Conservation (phyloP, 495 filamentous ascomycete genomes). For the Pyrenopolyporus hunteri region DNA sequence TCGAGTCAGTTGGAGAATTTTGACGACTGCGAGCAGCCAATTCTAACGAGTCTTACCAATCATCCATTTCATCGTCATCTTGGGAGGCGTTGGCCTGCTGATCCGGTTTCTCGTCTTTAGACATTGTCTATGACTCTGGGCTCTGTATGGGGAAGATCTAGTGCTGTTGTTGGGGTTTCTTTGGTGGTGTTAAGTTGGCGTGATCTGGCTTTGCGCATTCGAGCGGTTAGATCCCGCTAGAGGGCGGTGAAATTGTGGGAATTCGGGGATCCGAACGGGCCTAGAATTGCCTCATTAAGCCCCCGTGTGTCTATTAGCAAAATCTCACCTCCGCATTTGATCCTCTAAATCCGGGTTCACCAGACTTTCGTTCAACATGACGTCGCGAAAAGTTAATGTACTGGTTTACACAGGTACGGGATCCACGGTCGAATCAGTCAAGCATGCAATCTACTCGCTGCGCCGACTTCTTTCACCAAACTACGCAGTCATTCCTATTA, state of each 20-base stretch:
- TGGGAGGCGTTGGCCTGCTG: conserved; percentile 49
- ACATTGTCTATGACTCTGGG: conserved; percentile 47
- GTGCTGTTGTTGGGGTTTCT: neutral
- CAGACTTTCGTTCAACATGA: conserved; percentile 53
- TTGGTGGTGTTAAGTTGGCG: conserved; percentile 7
- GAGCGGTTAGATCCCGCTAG: conserved; percentile 23
- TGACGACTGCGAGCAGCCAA: neutral
- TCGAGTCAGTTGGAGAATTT: conserved; percentile 11
- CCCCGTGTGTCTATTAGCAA: neutral
- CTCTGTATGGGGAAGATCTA: neutral
- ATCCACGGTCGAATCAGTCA: conserved; percentile 83
- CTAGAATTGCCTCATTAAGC: conserved; percentile 17
- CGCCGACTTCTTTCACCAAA: conserved; percentile 88
- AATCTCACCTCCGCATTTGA: neutral
- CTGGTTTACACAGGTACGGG: conserved; percentile 88
- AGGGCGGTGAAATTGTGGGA: conserved; percentile 30
- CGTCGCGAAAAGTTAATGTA: conserved; percentile 75
- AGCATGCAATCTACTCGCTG: conserved; percentile 86
- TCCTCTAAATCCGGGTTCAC: too few relatives aligned
- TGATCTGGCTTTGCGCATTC: conserved; percentile 6
- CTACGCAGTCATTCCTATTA: conserved; percentile 90
- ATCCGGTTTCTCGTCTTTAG: conserved; percentile 54
- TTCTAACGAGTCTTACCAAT: conserved; percentile 68
- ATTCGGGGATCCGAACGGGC: conserved; percentile 19
- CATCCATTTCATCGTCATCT: conserved; percentile 88